Conservation (phyloP, 257 asterid genomes). For the Schizonepeta tenuifolia region DNA sequence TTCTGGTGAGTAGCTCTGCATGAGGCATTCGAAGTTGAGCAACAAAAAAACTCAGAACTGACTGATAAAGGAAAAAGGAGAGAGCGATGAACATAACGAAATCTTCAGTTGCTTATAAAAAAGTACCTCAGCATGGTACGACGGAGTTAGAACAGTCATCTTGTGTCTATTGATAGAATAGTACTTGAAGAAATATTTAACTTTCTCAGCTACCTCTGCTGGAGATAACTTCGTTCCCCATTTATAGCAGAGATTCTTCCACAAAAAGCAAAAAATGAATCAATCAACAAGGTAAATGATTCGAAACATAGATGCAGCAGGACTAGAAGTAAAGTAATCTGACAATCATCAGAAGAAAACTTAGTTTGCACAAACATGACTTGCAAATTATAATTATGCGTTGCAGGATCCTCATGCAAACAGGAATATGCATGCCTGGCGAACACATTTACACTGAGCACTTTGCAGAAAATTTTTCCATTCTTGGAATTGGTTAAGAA, state of each 20-base stretch:
- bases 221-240: slow-evolving; percentile 85
- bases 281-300: slow-evolving; percentile 27
- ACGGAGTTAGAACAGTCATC: slow-evolving; percentile 92
- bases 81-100: background rate
- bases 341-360: background rate
- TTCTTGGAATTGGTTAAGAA: background rate
- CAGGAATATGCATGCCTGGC: background rate
- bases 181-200: slow-evolving; percentile 87
- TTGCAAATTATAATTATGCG: background rate
- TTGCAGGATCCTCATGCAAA: background rate
- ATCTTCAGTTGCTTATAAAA: background rate
- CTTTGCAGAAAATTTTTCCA: background rate
- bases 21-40: slow-evolving; percentile 16
- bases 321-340: background rate
- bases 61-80: background rate
- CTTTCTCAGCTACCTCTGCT: slow-evolving; percentile 80
- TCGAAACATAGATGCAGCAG: background rate
- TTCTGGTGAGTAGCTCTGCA: slow-evolving; percentile 80
- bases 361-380: background rate
- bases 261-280: slow-evolving; percentile 7
- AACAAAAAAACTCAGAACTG: background rate
- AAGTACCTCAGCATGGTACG: slow-evolving; percentile 88
- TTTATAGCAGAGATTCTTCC: slow-evolving; percentile 89
- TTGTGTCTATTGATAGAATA: slow-evolving; percentile 94
- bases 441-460: background rate